Evolutionary conservation across 495 filamentous ascomycete genomes (phyloP).

Genomic region (Daldinia bambusicola): DNA sequence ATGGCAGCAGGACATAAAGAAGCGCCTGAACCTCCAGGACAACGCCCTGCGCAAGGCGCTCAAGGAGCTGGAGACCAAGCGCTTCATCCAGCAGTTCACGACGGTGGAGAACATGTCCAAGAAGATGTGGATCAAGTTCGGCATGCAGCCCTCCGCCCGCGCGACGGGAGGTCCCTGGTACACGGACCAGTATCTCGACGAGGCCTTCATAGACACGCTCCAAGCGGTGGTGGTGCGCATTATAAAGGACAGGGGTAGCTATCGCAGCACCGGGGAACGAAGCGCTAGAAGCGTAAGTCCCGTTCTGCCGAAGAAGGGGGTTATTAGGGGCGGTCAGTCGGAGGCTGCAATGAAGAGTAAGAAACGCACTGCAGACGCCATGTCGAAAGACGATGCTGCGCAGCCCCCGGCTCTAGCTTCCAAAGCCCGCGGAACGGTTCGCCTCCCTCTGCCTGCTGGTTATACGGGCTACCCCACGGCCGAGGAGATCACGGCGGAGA

Average conservation of each 20-base stretch:
- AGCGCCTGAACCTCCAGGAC: slow-evolving; percentile 79
- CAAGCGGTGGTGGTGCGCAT: slow-evolving; percentile 73
- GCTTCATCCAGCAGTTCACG: slow-evolving; percentile 67
- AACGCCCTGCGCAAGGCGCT: slow-evolving; percentile 77
- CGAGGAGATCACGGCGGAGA: slow-evolving; percentile 72
- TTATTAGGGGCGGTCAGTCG: slow-evolving; percentile 51
- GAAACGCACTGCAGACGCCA: slow-evolving; percentile 58
- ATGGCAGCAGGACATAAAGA: slow-evolving; percentile 84
- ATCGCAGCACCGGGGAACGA: slow-evolving; percentile 52
- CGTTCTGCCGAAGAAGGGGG: slow-evolving; percentile 56
- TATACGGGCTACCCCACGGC: slow-evolving; percentile 82
- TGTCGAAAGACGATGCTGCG: slow-evolving; percentile 53
- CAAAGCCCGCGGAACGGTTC: slow-evolving; percentile 60
- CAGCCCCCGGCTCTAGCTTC: slow-evolving; percentile 7
- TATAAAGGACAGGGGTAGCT: slow-evolving; percentile 77
- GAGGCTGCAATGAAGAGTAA: slow-evolving; percentile 51
- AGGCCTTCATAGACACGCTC: slow-evolving; percentile 80
- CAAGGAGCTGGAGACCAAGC: slow-evolving; percentile 75
- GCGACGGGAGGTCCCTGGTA: slow-evolving; percentile 95
- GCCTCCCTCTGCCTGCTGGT: slow-evolving; percentile 72
- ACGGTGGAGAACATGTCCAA: slow-evolving; percentile 71
- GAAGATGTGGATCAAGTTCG: slow-evolving; percentile 86
- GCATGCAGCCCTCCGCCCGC: slow-evolving; percentile 81
- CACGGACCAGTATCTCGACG: slow-evolving; percentile 85
- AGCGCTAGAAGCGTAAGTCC: slow-evolving; percentile 39